phyloP scores from a whole-genome alignment of 2,329 filamentous ascomycete species.

The Blastomyces gilchristii region DNA sequence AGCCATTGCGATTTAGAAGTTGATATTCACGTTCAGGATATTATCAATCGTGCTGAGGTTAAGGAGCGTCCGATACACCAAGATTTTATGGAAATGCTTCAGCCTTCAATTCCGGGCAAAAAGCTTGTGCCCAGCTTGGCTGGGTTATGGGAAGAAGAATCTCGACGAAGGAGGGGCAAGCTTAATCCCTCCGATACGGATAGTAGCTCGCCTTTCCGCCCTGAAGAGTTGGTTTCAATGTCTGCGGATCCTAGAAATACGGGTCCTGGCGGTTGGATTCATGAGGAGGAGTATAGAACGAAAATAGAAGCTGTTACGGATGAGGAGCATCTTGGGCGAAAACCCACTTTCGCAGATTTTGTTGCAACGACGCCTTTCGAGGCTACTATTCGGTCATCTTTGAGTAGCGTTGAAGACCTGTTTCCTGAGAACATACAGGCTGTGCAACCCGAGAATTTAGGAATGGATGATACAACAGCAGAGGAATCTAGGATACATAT shows the following conservation, averaged over 20 bases:
- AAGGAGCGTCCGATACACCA: conserved; percentile 72
- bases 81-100: conserved; percentile 65
- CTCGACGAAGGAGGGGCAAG: conserved; percentile 60
- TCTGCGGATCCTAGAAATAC: conserved; percentile 68
- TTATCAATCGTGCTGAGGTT: conserved; percentile 69
- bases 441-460: conserved; percentile 17
- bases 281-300: conserved; percentile 71
- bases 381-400: conserved; percentile 57
- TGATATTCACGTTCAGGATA: conserved; percentile 80
- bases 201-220: conserved; percentile 68
- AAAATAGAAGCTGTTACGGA: conserved; percentile 53
- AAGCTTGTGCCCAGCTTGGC: conserved; percentile 93
- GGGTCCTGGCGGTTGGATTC: conserved; percentile 75
- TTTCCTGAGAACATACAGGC: conserved; percentile 55
- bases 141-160: conserved; percentile 84
- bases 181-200: conserved; percentile 55
- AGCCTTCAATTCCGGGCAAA: conserved; percentile 54
- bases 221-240: conserved; percentile 77
- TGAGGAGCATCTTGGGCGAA: conserved; percentile 48
- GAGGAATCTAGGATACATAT: conserved; percentile 26
- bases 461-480: conserved; percentile 9
- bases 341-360: conserved; percentile 56
- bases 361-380: conserved; percentile 46
- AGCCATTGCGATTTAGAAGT: conserved; percentile 87
- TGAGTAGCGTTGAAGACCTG: conserved; percentile 80